Percentiles rank a stretch among this genome's conserved stretches.
phyloP scores from a whole-genome alignment of 2,329 filamentous ascomycete species.

The Cryphonectria naterciae region DNA sequence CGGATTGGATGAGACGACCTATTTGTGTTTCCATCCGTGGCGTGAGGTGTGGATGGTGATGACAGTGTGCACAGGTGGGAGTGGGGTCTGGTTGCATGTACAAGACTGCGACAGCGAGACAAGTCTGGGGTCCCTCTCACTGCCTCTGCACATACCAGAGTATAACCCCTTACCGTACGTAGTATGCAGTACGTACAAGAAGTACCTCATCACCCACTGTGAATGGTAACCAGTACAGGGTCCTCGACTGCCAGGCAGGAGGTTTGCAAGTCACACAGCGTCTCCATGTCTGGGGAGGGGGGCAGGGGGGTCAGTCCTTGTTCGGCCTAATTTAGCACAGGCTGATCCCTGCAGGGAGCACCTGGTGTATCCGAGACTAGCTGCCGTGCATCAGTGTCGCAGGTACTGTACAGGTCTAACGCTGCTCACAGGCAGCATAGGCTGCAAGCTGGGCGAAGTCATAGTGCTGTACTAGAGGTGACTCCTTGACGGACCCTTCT shows the following conservation, averaged over 20 bases:
- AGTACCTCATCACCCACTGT: not conserved
- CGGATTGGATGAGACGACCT: slow-evolving; percentile 11
- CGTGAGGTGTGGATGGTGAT: slow-evolving; percentile 14
- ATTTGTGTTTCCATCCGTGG: slow-evolving; percentile 8
- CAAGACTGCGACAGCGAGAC: no score
- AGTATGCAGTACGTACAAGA: not conserved
- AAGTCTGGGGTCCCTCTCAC: not conserved
- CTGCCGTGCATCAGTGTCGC: slow-evolving; percentile 13
- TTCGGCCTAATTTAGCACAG: slow-evolving; percentile 12
- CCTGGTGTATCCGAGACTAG: not conserved
- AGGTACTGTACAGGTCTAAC: slow-evolving; percentile 6
- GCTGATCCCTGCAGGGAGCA: not conserved
- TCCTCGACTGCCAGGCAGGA: not conserved
- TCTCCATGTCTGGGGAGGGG: not conserved
- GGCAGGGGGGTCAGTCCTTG: not conserved
- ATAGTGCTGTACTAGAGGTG: slow-evolving; percentile 1
- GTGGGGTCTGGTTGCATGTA: not conserved
- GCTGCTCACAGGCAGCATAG: slow-evolving; percentile 2
- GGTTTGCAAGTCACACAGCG: not conserved
- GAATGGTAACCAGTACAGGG: not conserved
- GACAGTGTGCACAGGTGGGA: not conserved
- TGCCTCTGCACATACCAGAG: not conserved
- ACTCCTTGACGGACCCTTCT: slow-evolving; percentile 12
- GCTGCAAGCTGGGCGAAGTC: slow-evolving; percentile 1
- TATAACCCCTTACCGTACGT: not conserved